phyloP scores from a whole-genome alignment of 192 early-diverging fungal species.

The Cladochytrium replicatum region DNA sequence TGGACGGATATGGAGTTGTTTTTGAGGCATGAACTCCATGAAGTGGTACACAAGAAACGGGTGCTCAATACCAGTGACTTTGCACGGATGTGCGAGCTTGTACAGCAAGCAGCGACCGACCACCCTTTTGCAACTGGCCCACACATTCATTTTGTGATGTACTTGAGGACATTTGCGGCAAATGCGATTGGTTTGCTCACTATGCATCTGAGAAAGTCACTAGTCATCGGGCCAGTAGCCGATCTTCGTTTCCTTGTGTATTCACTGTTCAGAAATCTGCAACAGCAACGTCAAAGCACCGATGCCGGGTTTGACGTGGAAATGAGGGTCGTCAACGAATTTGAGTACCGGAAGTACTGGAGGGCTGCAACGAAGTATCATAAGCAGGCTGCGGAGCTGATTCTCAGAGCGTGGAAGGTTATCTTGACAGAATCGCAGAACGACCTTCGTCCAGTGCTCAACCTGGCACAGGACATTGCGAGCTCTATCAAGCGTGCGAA shows the following conservation, averaged over 20 bases:
- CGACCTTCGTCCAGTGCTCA: background rate
- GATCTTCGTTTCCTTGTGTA: background rate
- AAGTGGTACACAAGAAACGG: background rate
- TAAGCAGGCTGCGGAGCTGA: background rate
- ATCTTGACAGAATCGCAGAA: background rate
- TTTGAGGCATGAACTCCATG: background rate
- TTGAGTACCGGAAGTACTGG: background rate
- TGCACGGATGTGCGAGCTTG: background rate
- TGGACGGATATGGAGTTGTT: constrained; percentile 1
- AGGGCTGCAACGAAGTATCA: background rate
- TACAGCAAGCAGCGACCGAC: background rate
- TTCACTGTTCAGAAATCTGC: background rate
- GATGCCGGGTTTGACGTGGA: background rate
- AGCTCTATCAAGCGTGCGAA: background rate
- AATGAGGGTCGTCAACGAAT: background rate
- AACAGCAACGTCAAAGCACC: background rate
- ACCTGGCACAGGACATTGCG: background rate
- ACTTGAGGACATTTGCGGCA: background rate
- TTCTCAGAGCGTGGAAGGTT: background rate
- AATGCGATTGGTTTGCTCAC: background rate
- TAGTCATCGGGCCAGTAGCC: background rate
- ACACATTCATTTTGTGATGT: background rate
- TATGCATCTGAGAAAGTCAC: background rate
- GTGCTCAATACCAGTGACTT: background rate
- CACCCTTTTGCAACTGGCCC: background rate